phyloP scores from a whole-genome alignment of 1,284 basidiomycete species.

The Moniliella sp. region DNA sequence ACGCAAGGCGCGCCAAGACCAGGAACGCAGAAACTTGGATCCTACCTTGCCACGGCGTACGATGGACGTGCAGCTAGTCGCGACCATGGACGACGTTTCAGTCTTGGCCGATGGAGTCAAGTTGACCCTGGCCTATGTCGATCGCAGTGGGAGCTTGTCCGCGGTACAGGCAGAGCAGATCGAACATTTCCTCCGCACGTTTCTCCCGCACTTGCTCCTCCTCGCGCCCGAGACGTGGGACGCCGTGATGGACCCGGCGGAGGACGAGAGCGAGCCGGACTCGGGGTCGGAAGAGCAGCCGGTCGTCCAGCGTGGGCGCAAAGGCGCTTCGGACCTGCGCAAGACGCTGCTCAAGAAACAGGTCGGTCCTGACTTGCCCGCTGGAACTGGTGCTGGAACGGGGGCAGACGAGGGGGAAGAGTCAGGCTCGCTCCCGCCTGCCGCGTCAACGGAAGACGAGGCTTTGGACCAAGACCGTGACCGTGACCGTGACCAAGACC shows the following conservation, averaged over 20 bases:
- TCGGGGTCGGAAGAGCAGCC: slow-evolving; percentile 2
- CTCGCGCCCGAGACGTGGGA: slow-evolving; percentile 13
- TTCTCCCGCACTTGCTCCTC: slow-evolving; percentile 56
- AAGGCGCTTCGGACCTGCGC: slow-evolving; percentile 12
- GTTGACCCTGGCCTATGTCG: slow-evolving; percentile 70
- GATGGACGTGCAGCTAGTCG: slow-evolving; percentile 49
- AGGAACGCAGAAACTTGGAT: slow-evolving; percentile 18
- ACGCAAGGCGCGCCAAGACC: slow-evolving; percentile 52
- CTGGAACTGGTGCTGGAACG: neutral
- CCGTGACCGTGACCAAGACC: slow-evolving; percentile 6
- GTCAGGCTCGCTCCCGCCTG: neutral
- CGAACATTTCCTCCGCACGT: slow-evolving; percentile 62
- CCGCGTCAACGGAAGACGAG: slow-evolving; percentile 2
- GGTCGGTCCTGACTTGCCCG: slow-evolving; percentile 15
- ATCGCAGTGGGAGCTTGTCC: slow-evolving; percentile 54
- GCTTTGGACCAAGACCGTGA: slow-evolving; percentile 7
- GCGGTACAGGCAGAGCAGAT: slow-evolving; percentile 57
- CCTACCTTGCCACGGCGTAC: slow-evolving; percentile 19
- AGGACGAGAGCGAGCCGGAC: slow-evolving; percentile 44
- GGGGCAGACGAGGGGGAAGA: neutral
- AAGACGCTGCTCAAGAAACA: slow-evolving; percentile 14
- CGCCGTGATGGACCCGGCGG: slow-evolving; percentile 9
- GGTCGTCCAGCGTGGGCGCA: slow-evolving; percentile 4
- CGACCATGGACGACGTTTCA: slow-evolving; percentile 52
- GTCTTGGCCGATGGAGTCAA: slow-evolving; percentile 72